These are phyloP conservation scores for Guillardia theta DNA, from an alignment of 78 protist species.

Conservation along the genomic window DNA sequence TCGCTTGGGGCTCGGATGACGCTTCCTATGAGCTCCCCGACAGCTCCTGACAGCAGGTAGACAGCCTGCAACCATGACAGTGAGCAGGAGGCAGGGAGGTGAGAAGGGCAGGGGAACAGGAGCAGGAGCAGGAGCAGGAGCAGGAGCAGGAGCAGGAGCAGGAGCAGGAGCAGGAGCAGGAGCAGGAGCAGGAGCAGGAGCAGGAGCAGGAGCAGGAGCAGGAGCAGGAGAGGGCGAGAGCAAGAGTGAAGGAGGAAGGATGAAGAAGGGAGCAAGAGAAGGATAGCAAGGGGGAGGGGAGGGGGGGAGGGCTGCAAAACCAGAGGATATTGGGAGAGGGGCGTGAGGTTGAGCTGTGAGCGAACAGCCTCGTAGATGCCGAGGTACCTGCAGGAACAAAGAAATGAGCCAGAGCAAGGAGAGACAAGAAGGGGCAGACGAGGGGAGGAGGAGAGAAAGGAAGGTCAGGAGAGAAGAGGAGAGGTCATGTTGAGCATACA, in stretches of 20 bases:
- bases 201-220: not conserved
- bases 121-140: not conserved
- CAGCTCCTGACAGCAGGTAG: constrained; percentile 35
- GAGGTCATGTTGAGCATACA: not conserved
- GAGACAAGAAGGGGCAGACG: not conserved
- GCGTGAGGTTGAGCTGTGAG: not conserved
- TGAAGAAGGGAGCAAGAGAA: no score
- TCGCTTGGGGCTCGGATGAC: constrained; percentile 29
- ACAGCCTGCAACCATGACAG: not conserved
- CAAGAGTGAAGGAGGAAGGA: no score
- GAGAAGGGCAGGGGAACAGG: not conserved
- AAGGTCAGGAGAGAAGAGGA: not conserved
- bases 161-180: constrained; percentile 1
- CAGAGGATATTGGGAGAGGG: no score
- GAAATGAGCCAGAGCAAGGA: not conserved
- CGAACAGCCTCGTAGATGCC: not conserved
- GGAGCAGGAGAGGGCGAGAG: no score
- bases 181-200: not conserved
- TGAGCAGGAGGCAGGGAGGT: not conserved
- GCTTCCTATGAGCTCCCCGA: not conserved
- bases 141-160: not conserved
- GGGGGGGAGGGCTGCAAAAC: not conserved
- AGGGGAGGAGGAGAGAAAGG: not conserved
- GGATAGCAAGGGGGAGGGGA: no score
- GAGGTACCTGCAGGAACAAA: not conserved